phyloP scores from a whole-genome alignment of 192 early-diverging fungal genomes.

The Obelidium mucronatum region DNA sequence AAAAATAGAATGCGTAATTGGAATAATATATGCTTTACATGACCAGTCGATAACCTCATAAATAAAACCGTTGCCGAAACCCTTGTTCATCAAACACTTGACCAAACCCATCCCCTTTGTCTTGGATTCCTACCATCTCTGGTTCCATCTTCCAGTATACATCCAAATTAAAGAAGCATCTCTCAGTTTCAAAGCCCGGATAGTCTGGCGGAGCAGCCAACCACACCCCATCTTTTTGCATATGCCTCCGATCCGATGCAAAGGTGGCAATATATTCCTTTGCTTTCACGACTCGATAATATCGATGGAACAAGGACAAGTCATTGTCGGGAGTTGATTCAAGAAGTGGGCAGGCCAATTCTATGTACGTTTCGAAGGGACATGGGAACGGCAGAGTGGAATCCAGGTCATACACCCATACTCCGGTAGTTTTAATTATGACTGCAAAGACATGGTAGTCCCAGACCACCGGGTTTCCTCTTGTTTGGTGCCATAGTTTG shows the following conservation, averaged over 20 bases:
- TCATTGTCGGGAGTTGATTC: neutral
- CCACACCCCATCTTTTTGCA: slow-evolving; percentile 1
- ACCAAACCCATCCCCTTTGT: neutral
- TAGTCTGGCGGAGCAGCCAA: slow-evolving; percentile 3
- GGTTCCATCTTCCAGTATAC: slow-evolving; percentile 23
- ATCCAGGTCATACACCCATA: slow-evolving; percentile 7
- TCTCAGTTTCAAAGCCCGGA: neutral
- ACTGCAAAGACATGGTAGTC: slow-evolving; percentile 29
- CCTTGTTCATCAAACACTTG: neutral
- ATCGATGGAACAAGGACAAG: neutral
- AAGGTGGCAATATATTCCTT: neutral
- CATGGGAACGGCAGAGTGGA: slow-evolving; percentile 23
- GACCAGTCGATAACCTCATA: no score
- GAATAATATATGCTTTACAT: no score
- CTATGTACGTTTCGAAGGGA: neutral
- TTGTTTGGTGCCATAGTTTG: slow-evolving; percentile 13
- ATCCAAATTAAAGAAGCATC: slow-evolving; percentile 1
- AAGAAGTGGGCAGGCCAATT: neutral
- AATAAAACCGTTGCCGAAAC: neutral
- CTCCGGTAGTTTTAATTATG: no score
- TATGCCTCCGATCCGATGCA: slow-evolving; percentile 5
- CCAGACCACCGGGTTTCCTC: slow-evolving; percentile 24
- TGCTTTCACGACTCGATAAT: neutral
- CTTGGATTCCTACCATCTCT: neutral
- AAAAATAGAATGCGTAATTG: no score